These are phyloP conservation scores for Trichoderma sp. DNA, from an alignment of 2,329 filamentous ascomycete species.

Conservation along the genomic window DNA sequence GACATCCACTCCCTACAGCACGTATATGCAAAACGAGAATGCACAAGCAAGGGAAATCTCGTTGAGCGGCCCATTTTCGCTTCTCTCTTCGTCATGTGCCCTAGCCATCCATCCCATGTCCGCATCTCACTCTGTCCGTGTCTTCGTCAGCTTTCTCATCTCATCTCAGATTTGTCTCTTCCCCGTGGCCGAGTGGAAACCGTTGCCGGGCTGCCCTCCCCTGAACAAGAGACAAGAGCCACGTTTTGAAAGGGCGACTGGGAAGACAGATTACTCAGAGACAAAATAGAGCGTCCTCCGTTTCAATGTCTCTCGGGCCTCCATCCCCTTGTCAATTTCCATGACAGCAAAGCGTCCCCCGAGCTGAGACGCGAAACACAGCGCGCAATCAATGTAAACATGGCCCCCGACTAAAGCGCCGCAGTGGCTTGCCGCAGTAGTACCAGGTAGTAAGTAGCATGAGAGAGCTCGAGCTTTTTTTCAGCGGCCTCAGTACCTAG, in stretches of 20 bases:
- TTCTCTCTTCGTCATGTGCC: not conserved
- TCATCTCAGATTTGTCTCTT: not conserved
- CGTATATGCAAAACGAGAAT: not conserved
- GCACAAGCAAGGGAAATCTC: not conserved
- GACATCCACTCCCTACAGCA: not conserved
- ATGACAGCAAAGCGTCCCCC: not conserved
- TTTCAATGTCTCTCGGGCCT: not conserved
- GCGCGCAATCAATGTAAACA: not conserved
- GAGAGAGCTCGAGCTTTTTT: not conserved
- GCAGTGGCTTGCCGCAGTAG: not conserved
- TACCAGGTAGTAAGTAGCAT: not conserved
- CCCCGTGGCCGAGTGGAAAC: not conserved
- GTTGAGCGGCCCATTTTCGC: not conserved
- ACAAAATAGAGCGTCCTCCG: not conserved
- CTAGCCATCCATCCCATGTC: not conserved
- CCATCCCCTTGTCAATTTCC: not conserved
- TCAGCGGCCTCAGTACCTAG: not conserved
- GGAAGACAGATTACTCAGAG: not conserved
- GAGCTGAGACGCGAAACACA: not conserved
- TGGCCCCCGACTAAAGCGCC: not conserved
- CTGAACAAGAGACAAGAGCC: not conserved
- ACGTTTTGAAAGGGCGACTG: slow-evolving; percentile 1
- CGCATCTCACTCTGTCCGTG: not conserved
- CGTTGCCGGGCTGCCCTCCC: slow-evolving; percentile 2
- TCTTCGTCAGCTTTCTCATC: not conserved